These are phyloP conservation scores for Cladosporium sp. DNA, from an alignment of 2,329 filamentous ascomycete species.

Conservation along the genomic window DNA sequence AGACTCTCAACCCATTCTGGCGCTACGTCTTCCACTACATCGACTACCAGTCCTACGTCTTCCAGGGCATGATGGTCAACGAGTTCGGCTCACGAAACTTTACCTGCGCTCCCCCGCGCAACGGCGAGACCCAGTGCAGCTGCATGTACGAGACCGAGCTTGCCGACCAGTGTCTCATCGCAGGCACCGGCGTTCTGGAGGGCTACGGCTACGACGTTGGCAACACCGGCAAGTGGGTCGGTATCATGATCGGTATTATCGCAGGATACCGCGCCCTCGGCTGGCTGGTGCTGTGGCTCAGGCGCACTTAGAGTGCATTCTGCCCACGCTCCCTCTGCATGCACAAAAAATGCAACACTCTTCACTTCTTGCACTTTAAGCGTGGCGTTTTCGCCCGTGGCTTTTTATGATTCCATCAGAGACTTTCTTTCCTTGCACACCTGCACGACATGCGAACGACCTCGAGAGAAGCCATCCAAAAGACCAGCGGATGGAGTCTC, in stretches of 20 bases:
- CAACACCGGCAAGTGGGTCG: conserved; percentile 64
- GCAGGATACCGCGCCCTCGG: conserved; percentile 66
- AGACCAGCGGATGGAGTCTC: too few species aligned
- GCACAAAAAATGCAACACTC: background rate
- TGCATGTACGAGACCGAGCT: conserved; percentile 63
- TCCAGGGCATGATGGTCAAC: conserved; percentile 91
- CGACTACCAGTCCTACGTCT: conserved; percentile 82
- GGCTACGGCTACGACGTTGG: conserved; percentile 66
- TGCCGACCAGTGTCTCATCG: conserved; percentile 62
- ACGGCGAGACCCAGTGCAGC: conserved; percentile 52
- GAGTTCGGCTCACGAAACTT: conserved; percentile 68
- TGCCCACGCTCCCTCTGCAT: background rate
- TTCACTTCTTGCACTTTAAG: background rate
- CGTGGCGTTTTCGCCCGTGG: background rate
- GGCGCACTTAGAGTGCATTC: conserved; percentile 6
- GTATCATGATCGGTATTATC: conserved; percentile 74
- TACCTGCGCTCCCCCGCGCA: conserved; percentile 47
- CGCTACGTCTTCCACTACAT: conserved; percentile 85
- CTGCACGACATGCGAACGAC: background rate
- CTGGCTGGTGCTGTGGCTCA: conserved; percentile 42
- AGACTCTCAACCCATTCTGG: conserved; percentile 76
- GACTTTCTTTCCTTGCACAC: conserved; percentile 5
- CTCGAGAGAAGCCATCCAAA: too few species aligned
- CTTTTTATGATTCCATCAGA: conserved; percentile 5
- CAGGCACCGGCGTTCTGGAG: conserved; percentile 65